Percentiles rank a stretch among this genome's conserved stretches.
These are phyloP conservation scores for Colletotrichum kahawae DNA, from an alignment of 2,329 filamentous ascomycete genomes.

Conservation along the genomic window DNA sequence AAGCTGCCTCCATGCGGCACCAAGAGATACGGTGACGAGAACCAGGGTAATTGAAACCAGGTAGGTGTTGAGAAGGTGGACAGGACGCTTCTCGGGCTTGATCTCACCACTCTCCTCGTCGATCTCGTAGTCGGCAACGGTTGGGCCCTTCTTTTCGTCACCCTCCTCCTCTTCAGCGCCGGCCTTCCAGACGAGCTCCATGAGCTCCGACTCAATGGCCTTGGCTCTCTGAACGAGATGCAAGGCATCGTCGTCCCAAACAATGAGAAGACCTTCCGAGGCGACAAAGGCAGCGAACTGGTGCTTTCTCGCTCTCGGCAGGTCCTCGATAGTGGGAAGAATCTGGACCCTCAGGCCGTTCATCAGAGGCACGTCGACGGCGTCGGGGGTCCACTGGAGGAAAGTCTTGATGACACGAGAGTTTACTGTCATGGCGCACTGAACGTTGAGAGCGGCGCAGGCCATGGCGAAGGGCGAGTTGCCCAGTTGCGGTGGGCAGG, in stretches of 20 bases:
- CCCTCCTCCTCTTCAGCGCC: slow-evolving; percentile 57
- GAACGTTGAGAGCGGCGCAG: slow-evolving; percentile 73
- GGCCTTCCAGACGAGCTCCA: slow-evolving; percentile 77
- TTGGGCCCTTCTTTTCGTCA: slow-evolving; percentile 53
- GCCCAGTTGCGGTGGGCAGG: slow-evolving; percentile 70
- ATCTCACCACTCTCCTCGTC: slow-evolving; percentile 75
- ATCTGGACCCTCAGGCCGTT: slow-evolving; percentile 82
- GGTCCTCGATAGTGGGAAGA: slow-evolving; percentile 72
- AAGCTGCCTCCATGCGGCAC: slow-evolving; percentile 72
- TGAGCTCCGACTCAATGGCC: slow-evolving; percentile 76
- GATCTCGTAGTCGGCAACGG: slow-evolving; percentile 58
- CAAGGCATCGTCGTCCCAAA: slow-evolving; percentile 83
- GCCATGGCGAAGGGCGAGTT: slow-evolving; percentile 68
- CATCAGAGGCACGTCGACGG: slow-evolving; percentile 75
- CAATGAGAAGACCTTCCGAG: slow-evolving; percentile 71
- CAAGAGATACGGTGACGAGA: slow-evolving; percentile 69
- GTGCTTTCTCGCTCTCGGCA: slow-evolving; percentile 74
- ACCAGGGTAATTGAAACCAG: slow-evolving; percentile 71
- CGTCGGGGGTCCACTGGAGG: slow-evolving; percentile 73
- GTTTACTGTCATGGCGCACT: slow-evolving; percentile 83
- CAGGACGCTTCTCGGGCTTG: slow-evolving; percentile 67
- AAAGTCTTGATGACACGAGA: slow-evolving; percentile 82
- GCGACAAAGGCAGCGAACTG: slow-evolving; percentile 83
- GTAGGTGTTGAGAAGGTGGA: slow-evolving; percentile 73
- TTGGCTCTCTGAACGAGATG: slow-evolving; percentile 73